These are phyloP conservation scores for Podospora tetraspora DNA, from an alignment of 495 filamentous ascomycete species.

Conservation along the genomic window DNA sequence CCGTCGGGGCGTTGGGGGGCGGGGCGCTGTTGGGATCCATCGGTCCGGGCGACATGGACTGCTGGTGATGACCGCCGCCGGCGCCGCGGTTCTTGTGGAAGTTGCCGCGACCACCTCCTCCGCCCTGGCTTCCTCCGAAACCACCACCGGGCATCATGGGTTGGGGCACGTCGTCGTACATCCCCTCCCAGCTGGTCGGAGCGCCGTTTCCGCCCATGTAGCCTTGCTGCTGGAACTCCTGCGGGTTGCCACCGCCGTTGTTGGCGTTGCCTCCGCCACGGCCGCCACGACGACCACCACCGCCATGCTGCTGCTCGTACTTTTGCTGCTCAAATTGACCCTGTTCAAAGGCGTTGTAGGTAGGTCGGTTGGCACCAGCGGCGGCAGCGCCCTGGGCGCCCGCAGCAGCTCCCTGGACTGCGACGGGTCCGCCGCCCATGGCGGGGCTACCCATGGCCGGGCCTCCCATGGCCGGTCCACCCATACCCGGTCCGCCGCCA, in stretches of 20 bases:
- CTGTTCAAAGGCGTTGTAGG: constrained; percentile 45
- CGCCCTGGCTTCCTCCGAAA: constrained; percentile 18
- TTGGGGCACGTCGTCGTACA: constrained; percentile 98
- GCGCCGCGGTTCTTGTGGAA: constrained; percentile 34
- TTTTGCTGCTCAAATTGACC: constrained; percentile 83
- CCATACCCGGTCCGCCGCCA: constrained; percentile 22
- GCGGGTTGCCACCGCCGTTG: constrained; percentile 30
- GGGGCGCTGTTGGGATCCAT: constrained; percentile 54
- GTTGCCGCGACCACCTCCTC: constrained; percentile 47
- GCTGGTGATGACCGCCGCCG: constrained; percentile 27
- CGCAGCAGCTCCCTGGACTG: constrained; percentile 32
- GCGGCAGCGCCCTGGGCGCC: constrained; percentile 24
- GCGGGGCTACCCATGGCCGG: constrained; percentile 21
- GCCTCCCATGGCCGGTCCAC: constrained; percentile 29
- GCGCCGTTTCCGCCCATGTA: constrained; percentile 29
- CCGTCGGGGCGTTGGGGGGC: constrained; percentile 90
- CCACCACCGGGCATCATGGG: constrained; percentile 60
- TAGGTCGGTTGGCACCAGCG: constrained; percentile 20
- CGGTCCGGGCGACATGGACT: constrained; percentile 24
- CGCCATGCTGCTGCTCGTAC: constrained; percentile 63
- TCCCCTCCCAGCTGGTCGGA: constrained; percentile 91
- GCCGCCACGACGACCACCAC: constrained; percentile 33
- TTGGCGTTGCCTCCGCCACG: constrained; percentile 27
- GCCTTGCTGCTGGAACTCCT: constrained; percentile 16
- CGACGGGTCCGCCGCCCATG: constrained; percentile 29